These are phyloP conservation scores for Lipomyces yamanashiensis DNA, from an alignment of 805 yeast species.

Conservation along the genomic window DNA sequence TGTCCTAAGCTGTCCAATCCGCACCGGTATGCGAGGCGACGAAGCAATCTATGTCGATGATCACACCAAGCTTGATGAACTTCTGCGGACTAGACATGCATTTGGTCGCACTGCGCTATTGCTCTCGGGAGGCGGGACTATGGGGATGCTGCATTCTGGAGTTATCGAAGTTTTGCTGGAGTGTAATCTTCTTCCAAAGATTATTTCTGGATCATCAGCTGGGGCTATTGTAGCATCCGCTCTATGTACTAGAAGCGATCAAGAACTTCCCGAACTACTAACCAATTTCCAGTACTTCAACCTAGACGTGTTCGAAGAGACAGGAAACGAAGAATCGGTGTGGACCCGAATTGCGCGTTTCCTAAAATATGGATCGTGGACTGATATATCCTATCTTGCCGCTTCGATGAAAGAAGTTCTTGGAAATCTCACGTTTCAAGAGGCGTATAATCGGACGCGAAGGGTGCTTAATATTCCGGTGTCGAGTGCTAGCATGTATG, in stretches of 20 bases:
- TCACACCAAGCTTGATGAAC: conserved; percentile 70
- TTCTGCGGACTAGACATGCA: conserved; percentile 85
- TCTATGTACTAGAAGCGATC: conserved; percentile 76
- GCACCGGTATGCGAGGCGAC: conserved; percentile 34
- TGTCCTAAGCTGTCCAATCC: conserved; percentile 38
- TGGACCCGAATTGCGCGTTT: conserved; percentile 61
- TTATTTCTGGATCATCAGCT: conserved; percentile 92
- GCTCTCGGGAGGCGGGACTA: conserved; percentile 94
- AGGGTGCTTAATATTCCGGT: conserved; percentile 92
- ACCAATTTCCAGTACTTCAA: conserved; percentile 49
- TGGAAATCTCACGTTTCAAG: conserved; percentile 91
- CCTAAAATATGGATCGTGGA: conserved; percentile 86
- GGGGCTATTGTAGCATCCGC: conserved; percentile 95
- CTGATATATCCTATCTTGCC: conserved; percentile 72
- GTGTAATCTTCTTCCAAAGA: conserved; percentile 75
- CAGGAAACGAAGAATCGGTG: conserved; percentile 58
- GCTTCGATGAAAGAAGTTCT: conserved; percentile 75
- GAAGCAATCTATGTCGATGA: conserved; percentile 56
- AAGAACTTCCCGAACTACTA: conserved; percentile 62
- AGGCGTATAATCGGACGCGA: conserved; percentile 93
- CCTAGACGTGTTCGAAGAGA: conserved; percentile 60
- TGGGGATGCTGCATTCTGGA: conserved; percentile 92
- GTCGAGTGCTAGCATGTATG: conserved; percentile 87
- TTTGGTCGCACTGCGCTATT: conserved; percentile 94
- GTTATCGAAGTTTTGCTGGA: conserved; percentile 80